Evolutionary conservation across 2,329 filamentous ascomycete genomes (phyloP).

Genomic region (Helotiales sp.): DNA sequence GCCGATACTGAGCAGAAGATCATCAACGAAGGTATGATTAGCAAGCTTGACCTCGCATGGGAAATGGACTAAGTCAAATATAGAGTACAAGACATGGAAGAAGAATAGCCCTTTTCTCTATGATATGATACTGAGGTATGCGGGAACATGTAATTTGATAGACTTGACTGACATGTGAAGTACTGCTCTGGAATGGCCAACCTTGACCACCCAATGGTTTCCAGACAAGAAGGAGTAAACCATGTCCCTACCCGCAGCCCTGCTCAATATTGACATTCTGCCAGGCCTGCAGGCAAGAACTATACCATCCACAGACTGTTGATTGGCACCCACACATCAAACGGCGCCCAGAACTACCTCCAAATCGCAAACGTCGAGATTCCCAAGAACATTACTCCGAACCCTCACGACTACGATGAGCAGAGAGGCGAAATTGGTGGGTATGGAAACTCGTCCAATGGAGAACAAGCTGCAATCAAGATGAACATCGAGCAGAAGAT

Average conservation of each 20-base stretch:
- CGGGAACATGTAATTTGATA: not conserved
- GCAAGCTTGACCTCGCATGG: too few species aligned
- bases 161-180: conserved; percentile 48
- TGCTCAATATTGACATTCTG: conserved; percentile 5
- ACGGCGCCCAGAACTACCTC: conserved; percentile 84
- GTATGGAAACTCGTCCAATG: conserved; percentile 72
- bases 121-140: conserved; percentile 87
- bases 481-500: conserved; percentile 96
- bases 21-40: conserved; percentile 80
- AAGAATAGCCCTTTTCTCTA: conserved; percentile 99
- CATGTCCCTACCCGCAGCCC: not conserved
- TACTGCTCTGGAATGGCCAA: conserved; percentile 95
- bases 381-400: conserved; percentile 76
- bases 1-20: conserved; percentile 80
- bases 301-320: conserved; percentile 87
- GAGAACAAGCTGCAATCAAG: conserved; percentile 75
- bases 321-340: conserved; percentile 92
- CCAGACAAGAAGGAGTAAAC: conserved; percentile 83
- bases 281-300: conserved; percentile 78
- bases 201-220: conserved; percentile 96
- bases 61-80: not conserved
- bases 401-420: conserved; percentile 86
- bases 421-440: conserved; percentile 92
- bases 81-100: conserved; percentile 99
- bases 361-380: conserved; percentile 95